Evolutionary conservation across 306 rosid species (phyloP).

Genomic region (Lablab purpureus): DNA sequence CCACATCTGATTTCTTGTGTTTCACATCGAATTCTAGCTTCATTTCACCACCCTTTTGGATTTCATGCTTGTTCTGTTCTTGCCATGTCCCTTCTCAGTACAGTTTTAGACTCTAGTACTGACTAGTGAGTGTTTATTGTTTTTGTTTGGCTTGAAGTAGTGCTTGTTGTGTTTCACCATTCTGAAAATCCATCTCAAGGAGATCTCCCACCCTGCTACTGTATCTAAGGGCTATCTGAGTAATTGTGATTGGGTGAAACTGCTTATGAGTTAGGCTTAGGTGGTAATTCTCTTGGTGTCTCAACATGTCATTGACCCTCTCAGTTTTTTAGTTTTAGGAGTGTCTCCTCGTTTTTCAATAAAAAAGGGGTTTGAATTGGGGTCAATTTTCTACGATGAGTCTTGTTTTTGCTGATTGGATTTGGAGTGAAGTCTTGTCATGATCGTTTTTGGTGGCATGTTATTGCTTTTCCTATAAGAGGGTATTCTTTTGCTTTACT

Average conservation of each 20-base stretch:
- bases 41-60: constrained; percentile 39
- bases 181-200: not conserved
- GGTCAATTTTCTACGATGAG: constrained; percentile 19
- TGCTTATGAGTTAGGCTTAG: not conserved
- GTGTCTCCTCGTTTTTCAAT: not conserved
- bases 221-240: not conserved
- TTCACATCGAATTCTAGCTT: constrained; percentile 38
- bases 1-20: constrained; percentile 29
- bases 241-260: not conserved
- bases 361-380: not conserved
- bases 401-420: constrained; percentile 20
- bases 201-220: not conserved
- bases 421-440: constrained; percentile 44
- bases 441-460: constrained; percentile 52
- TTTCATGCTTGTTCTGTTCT: constrained; percentile 10
- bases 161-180: not conserved
- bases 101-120: not conserved
- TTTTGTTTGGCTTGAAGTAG: not conserved
- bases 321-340: not conserved
- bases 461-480: constrained; percentile 36
- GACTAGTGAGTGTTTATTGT: not conserved
- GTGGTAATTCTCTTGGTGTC: not conserved
- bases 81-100: not conserved
- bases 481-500: constrained; percentile 54
- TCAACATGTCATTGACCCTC: not conserved